Percentiles rank a stretch among this genome's conserved stretches.
phyloP scores from a whole-genome alignment of 805 yeast species.

The Debaryomyces hansenii region DNA sequence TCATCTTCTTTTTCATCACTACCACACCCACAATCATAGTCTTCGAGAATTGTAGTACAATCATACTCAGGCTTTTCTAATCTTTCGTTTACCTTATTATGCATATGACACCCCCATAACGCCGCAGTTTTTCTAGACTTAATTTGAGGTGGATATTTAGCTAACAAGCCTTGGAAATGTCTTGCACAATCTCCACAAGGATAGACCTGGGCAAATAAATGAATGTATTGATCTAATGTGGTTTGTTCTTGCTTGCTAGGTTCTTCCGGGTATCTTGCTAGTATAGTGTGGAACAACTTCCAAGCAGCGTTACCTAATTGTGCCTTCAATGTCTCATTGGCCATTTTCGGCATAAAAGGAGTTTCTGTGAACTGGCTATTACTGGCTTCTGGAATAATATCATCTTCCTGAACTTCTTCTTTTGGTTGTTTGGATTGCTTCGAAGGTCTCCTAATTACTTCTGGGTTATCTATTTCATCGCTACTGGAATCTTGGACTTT shows the following conservation, averaged over 20 bases:
- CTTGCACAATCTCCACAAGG: constrained; percentile 98
- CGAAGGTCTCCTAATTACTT: neutral
- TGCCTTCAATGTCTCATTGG: constrained; percentile 76
- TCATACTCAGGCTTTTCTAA: constrained; percentile 74
- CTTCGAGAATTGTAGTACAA: constrained; percentile 80
- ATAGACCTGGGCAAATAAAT: constrained; percentile 83
- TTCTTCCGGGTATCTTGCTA: constrained; percentile 86
- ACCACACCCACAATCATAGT: constrained; percentile 97
- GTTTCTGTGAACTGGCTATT: constrained; percentile 27
- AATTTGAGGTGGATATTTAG: constrained; percentile 81
- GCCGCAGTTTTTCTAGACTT: constrained; percentile 78
- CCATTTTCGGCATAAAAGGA: constrained; percentile 93
- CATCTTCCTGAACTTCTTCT: neutral
- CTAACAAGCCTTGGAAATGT: constrained; percentile 73
- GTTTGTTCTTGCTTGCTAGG: constrained; percentile 66
- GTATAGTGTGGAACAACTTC: constrained; percentile 85
- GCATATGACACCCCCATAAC: constrained; percentile 94
- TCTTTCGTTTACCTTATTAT: constrained; percentile 79
- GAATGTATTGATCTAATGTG: constrained; percentile 63
- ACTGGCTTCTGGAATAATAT: neutral
- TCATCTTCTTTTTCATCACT: constrained; percentile 59
- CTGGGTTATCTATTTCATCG: neutral
- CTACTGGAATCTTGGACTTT: neutral
- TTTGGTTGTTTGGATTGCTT: neutral
- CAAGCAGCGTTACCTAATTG: constrained; percentile 90